Conservation (phyloP, 164 flowering plant species). For the Euptelea pleiosperma region DNA sequence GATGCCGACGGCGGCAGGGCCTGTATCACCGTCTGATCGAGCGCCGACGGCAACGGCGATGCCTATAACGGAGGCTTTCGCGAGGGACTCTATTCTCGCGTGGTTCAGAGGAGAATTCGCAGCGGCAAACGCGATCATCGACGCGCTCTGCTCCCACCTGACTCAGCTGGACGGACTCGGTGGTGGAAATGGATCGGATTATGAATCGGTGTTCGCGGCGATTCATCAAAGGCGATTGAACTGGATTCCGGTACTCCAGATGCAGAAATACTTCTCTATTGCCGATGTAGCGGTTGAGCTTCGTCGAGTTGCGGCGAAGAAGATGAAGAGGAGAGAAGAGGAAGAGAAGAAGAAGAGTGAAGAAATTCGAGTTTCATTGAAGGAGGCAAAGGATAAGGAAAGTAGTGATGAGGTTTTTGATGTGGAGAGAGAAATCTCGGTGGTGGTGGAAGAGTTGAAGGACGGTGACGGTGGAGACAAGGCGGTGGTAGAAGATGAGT, state of each 20-base stretch:
- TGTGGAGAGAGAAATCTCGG: slow-evolving; percentile 2
- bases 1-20: slow-evolving; percentile 48
- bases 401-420: not conserved
- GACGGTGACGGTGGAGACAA: slow-evolving; percentile 22
- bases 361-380: not conserved
- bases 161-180: slow-evolving; percentile 26
- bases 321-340: slow-evolving; percentile 10
- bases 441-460: slow-evolving; percentile 7
- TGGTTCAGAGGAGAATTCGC: slow-evolving; percentile 97
- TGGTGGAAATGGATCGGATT: slow-evolving; percentile 40
- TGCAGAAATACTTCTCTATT: slow-evolving; percentile 85
- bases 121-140: slow-evolving; percentile 97
- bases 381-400: slow-evolving; percentile 13
- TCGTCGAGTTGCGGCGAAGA: slow-evolving; percentile 34
- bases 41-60: slow-evolving; percentile 17
- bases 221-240: slow-evolving; percentile 81
- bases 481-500: slow-evolving; percentile 42
- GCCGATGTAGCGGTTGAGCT: slow-evolving; percentile 75
- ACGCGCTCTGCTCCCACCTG: slow-evolving; percentile 75
- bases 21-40: slow-evolving; percentile 32
- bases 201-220: slow-evolving; percentile 66
- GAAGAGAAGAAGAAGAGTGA: slow-evolving; percentile 4
- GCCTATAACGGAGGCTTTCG: slow-evolving; percentile 36
- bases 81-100: slow-evolving; percentile 68
- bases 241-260: slow-evolving; percentile 91